Conservation (phyloP, 495 filamentous ascomycete species). For the Daldinia loculata region DNA sequence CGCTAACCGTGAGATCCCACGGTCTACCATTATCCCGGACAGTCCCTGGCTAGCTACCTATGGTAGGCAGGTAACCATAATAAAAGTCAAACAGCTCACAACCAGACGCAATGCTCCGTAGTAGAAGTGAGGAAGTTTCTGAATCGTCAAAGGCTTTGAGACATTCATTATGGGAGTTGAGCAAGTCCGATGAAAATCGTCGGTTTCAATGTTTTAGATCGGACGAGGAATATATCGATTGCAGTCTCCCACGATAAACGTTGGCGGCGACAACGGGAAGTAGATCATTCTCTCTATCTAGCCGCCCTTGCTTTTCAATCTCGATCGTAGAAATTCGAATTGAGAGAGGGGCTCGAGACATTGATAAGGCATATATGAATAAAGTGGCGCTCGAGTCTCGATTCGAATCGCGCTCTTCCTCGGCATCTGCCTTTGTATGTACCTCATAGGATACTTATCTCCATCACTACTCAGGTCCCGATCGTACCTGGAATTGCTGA, state of each 20-base stretch:
- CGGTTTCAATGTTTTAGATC: background rate
- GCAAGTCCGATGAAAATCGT: background rate
- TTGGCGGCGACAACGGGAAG: background rate
- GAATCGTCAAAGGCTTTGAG: background rate
- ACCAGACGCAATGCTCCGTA: background rate
- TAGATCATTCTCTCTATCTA: background rate
- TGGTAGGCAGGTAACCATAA: background rate
- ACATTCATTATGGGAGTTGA: background rate
- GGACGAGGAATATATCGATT: background rate
- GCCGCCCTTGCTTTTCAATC: constrained; percentile 15
- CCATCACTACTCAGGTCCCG: background rate
- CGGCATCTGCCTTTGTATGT: background rate
- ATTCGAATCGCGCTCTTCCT: constrained; percentile 5
- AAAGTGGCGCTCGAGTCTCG: constrained; percentile 22
- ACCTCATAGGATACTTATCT: no score
- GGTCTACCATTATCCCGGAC: background rate
- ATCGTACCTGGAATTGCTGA: background rate
- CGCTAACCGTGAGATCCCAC: background rate
- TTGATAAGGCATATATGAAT: constrained; percentile 10
- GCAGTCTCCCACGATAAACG: background rate
- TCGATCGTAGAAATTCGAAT: constrained; percentile 6
- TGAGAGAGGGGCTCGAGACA: background rate
- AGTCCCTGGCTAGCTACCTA: background rate
- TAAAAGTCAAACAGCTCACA: background rate
- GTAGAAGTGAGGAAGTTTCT: background rate